Percentiles rank a stretch among this genome's conserved stretches.
Evolutionary conservation across 2,329 filamentous ascomycete genomes (phyloP).

Genomic region (Colletotrichum cereale): DNA sequence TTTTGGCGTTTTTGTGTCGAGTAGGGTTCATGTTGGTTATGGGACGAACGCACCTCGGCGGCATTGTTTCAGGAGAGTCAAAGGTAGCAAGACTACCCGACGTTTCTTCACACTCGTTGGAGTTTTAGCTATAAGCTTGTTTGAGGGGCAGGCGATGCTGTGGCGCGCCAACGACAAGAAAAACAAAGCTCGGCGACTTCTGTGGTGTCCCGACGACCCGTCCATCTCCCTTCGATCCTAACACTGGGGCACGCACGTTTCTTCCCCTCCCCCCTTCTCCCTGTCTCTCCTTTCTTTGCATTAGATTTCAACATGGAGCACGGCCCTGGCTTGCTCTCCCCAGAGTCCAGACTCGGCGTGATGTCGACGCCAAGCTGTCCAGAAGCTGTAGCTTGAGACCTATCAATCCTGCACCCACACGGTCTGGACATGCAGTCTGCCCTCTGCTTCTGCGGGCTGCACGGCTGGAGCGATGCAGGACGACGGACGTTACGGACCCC

Average conservation of each 20-base stretch:
- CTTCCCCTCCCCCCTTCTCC: not conserved
- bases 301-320: not conserved
- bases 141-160: not conserved
- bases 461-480: not conserved
- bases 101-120: not conserved
- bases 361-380: not conserved
- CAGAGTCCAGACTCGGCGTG: not conserved
- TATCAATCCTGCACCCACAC: not conserved
- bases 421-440: not conserved
- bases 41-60: not conserved
- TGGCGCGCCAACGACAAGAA: not conserved
- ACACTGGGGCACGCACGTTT: not conserved
- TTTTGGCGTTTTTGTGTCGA: not conserved
- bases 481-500: not conserved
- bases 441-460: not conserved
- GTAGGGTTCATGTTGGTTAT: not conserved
- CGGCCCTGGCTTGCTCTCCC: not conserved
- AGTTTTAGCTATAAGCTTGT: constrained; percentile 13
- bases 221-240: not conserved
- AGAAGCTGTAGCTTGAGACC: not conserved
- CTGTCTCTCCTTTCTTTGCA: not conserved
- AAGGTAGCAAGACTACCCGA: not conserved
- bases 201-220: not conserved
- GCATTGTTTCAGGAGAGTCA: constrained; percentile 23
- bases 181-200: not conserved